These are phyloP conservation scores for Metschnikowia picachoensis DNA, from an alignment of 805 yeast species.

Conservation along the genomic window DNA sequence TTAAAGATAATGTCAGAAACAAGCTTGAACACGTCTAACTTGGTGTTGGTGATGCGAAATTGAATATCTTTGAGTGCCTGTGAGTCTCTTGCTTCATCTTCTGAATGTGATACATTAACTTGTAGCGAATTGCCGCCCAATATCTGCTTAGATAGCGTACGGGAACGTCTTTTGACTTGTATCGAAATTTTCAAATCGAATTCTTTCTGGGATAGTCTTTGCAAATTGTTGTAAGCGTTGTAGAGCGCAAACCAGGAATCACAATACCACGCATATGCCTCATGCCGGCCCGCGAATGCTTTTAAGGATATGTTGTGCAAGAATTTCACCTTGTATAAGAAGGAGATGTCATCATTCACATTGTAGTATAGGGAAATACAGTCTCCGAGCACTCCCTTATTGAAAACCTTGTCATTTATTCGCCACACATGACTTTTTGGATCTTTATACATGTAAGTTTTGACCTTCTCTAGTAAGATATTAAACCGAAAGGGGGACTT, in stretches of 20 bases:
- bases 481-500: conserved; percentile 58
- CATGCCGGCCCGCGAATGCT: conserved; percentile 49
- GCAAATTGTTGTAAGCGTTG: conserved; percentile 44
- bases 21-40: conserved; percentile 37
- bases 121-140: conserved; percentile 22
- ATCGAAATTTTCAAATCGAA: conserved; percentile 52
- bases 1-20: conserved; percentile 39
- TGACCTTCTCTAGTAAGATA: conserved; percentile 29
- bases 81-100: conserved; percentile 22
- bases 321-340: conserved; percentile 53
- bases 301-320: conserved; percentile 34
- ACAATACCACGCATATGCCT: conserved; percentile 64
- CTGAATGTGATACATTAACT: conserved; percentile 3
- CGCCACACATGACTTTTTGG: conserved; percentile 10
- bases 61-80: conserved; percentile 29
- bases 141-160: conserved; percentile 38
- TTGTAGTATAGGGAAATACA: conserved; percentile 58
- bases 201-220: conserved; percentile 44
- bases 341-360: conserved; percentile 57
- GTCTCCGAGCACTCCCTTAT: conserved; percentile 46
- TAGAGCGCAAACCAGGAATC: conserved; percentile 58
- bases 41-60: conserved; percentile 35
- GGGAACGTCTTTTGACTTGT: conserved; percentile 58
- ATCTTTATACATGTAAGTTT: conserved; percentile 14
- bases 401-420: conserved; percentile 27